These are phyloP conservation scores for Penicillium bialowiezense DNA, from an alignment of 495 filamentous ascomycete species.

Conservation along the genomic window DNA sequence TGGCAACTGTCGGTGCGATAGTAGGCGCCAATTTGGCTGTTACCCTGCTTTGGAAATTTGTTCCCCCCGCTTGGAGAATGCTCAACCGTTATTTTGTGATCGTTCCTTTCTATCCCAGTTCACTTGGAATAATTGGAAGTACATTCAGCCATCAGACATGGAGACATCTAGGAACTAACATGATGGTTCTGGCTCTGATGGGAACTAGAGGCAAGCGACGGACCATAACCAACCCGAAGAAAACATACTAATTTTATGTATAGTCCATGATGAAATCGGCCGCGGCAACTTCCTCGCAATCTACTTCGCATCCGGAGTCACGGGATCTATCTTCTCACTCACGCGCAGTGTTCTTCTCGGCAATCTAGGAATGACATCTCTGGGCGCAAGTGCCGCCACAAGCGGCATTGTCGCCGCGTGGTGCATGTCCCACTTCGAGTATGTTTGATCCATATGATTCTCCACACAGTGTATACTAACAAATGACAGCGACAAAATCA, in stretches of 20 bases:
- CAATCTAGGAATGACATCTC: constrained; percentile 47
- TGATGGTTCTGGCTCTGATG: constrained; percentile 58
- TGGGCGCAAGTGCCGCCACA: constrained; percentile 75
- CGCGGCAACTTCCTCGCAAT: constrained; percentile 79
- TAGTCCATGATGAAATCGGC: constrained; percentile 83
- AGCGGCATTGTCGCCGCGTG: constrained; percentile 66
- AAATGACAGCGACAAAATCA: constrained; percentile 38
- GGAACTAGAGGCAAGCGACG: constrained; percentile 52
- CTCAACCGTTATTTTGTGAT: constrained; percentile 79
- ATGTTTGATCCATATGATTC: constrained; percentile 12
- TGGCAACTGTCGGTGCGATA: constrained; percentile 69
- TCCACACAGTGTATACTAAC: not conserved
- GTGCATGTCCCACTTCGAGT: constrained; percentile 61
- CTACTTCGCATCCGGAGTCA: constrained; percentile 64
- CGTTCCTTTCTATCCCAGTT: constrained; percentile 64
- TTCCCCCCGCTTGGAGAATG: constrained; percentile 65
- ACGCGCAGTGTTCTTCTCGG: constrained; percentile 52
- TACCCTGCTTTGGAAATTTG: constrained; percentile 60
- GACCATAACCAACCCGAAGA: not conserved
- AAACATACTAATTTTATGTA: not conserved
- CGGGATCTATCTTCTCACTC: constrained; percentile 65
- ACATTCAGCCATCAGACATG: constrained; percentile 75
- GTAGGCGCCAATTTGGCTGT: constrained; percentile 63
- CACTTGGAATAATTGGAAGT: constrained; percentile 63
- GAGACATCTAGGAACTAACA: constrained; percentile 68